phyloP scores from a whole-genome alignment of 129 eudicot genomes.

The Flaveria brownii region DNA sequence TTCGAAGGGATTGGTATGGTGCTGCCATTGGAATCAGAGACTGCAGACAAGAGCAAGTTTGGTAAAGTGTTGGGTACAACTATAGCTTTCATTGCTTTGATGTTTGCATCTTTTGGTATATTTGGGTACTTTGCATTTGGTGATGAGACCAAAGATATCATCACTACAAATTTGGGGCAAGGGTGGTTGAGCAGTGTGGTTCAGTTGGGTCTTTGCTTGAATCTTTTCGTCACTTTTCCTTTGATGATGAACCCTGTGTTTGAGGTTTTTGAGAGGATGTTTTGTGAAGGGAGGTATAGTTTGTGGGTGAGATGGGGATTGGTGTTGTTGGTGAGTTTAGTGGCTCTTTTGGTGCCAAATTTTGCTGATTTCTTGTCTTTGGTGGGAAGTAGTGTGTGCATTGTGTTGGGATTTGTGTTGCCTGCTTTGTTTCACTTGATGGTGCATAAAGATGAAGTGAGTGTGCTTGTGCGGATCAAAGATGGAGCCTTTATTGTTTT shows the following conservation, averaged over 20 bases:
- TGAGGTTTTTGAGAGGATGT: constrained; percentile 83
- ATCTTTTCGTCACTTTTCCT: constrained; percentile 77
- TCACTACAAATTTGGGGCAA: constrained; percentile 75
- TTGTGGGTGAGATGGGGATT: constrained; percentile 73
- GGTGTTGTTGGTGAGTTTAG: constrained; percentile 72
- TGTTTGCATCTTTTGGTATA: constrained; percentile 73
- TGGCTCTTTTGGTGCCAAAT: constrained; percentile 82
- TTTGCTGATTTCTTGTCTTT: constrained; percentile 96
- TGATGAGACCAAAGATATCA: constrained; percentile 74
- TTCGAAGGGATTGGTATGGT: constrained; percentile 97
- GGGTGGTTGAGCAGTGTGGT: constrained; percentile 72
- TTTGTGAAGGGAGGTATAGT: constrained; percentile 66
- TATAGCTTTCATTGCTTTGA: constrained; percentile 55
- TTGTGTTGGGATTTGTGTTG: constrained; percentile 76
- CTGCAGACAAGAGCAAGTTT: constrained; percentile 57
- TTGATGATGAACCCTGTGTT: constrained; percentile 96
- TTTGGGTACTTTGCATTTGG: constrained; percentile 92
- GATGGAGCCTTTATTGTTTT: constrained; percentile 57
- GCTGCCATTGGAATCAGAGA: constrained; percentile 77
- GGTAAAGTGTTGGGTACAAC: constrained; percentile 55
- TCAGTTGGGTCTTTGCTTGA: constrained; percentile 73
- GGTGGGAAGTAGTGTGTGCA: constrained; percentile 91
- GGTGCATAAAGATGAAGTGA: constrained; percentile 60
- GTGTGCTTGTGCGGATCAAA: constrained; percentile 36
- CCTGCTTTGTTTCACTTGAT: constrained; percentile 84